Base-by-base conservation (phyloP, 306 rosid genomes). In the Cicer arietinum region DNA sequence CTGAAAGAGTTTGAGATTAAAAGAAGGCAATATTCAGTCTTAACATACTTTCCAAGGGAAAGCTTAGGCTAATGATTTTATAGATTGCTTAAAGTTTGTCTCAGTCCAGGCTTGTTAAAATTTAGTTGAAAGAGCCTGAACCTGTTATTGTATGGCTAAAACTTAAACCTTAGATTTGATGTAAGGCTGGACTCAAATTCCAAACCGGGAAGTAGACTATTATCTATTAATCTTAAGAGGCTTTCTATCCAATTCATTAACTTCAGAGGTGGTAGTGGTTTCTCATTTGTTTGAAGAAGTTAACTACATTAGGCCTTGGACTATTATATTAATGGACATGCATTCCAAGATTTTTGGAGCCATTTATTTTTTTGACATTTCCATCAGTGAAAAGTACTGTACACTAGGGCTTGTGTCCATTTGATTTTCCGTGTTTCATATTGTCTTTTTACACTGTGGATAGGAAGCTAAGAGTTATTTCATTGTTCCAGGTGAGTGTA, bases 401-500 rank as follows among this genome's bases (percentile, higher is more conserved):
- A 11, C 63, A 12, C 2, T 14, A 50, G 14, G 14, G 54, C 7
- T 22, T 57, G 11, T n/a, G 39, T 3, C 63, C 66, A 64, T 17
- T 43, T 0, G 3, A 12, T 60, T 20, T 17, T 37, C 53, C 7
- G 12, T n/a, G 45, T 47, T 43, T 66, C 9, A 30, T 35, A 7
- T 65, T 50, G 69, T 54, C 52, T 56, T 41, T 25, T 83, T 68
- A 14, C 65, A 43, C 45, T 7, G 1, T 5, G 2, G 5, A 7
- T 6, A n/a, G 39, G 14, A 81, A 43, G 35, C 69, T 82, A 69
- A 78, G 53, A 67, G 76, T 56, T 77, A 83, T 47, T 39, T 78
- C 47, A 5, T 73, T 77, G 70, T 81, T 85, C 67, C 95, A 94
- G 98, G 97, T 94, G 81, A 94, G 98, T 66, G 96, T 91, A 63